These are phyloP conservation scores for Aquilaria malaccensis DNA, from an alignment of 345 rosid genomes.

Conservation along the genomic window DNA sequence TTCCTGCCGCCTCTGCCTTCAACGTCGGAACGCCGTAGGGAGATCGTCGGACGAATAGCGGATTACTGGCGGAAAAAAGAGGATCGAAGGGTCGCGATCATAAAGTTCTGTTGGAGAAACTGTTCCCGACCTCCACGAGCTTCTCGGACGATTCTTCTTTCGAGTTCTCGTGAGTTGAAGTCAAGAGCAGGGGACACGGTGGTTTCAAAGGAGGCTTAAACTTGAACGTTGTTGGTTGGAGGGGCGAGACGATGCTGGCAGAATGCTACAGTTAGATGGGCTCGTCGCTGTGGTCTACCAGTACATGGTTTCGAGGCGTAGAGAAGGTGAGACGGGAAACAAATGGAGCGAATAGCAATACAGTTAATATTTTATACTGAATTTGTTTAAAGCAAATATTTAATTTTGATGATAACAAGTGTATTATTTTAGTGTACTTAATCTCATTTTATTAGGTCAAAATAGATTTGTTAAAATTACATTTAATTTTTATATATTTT, in stretches of 20 bases:
- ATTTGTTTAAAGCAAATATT: no score
- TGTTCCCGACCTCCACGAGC: conserved; percentile 7
- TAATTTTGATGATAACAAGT: no score
- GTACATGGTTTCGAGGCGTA: no score
- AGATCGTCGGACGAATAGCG: conserved; percentile 3
- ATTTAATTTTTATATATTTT: no score
- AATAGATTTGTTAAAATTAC: no score
- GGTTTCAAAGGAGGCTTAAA: conserved; percentile 2
- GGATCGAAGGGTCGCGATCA: background rate
- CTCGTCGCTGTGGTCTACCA: no score
- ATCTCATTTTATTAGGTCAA: no score
- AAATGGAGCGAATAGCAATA: no score
- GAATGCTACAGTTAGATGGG: no score
- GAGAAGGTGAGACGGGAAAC: no score
- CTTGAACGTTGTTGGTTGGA: conserved; percentile 1
- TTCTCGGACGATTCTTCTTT: conserved; percentile 10
- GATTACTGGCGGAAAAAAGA: conserved; percentile 10
- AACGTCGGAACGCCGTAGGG: conserved; percentile 24
- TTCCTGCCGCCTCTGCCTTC: conserved; percentile 30
- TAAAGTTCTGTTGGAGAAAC: conserved; percentile 5
- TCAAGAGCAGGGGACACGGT: conserved; percentile 9
- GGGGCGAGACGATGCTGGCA: background rate
- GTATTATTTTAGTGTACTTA: no score
- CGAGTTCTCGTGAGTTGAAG: conserved; percentile 1
- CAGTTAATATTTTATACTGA: no score